Conservation (phyloP, 2,329 filamentous ascomycete species). For the Colletotrichum sp. region DNA sequence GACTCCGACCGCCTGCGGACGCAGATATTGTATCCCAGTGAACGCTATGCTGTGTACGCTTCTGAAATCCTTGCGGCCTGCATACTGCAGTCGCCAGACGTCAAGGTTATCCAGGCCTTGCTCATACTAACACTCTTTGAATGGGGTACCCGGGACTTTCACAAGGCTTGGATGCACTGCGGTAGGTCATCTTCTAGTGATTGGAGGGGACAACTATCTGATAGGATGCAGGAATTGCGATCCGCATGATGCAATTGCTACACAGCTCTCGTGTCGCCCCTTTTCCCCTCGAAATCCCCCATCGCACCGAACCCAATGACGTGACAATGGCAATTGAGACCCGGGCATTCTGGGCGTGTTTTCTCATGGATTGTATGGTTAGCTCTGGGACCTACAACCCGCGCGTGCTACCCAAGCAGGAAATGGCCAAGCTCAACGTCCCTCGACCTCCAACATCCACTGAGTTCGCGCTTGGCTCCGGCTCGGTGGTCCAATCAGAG, state of each 20-base stretch:
- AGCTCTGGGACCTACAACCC: conserved; percentile 45
- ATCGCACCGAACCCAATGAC: conserved; percentile 22
- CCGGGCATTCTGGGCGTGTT: conserved; percentile 50
- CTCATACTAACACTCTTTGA: conserved; percentile 44
- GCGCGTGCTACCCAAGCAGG: conserved; percentile 37
- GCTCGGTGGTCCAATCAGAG: neutral
- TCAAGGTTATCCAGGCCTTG: conserved; percentile 42
- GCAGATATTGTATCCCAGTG: conserved; percentile 31
- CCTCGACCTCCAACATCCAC: conserved; percentile 21
- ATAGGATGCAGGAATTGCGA: conserved; percentile 34
- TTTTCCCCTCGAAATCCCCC: conserved; percentile 28
- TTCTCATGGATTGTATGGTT: conserved; percentile 49
- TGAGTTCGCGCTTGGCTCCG: conserved; percentile 1
- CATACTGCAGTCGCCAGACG: conserved; percentile 32
- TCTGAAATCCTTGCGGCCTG: conserved; percentile 28
- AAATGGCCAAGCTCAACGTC: conserved; percentile 38
- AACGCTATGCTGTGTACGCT: conserved; percentile 36
- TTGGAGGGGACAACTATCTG: neutral
- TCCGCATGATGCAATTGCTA: conserved; percentile 42
- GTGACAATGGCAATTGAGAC: conserved; percentile 36
- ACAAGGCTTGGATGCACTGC: conserved; percentile 48
- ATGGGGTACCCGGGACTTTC: conserved; percentile 46
- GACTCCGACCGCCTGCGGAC: conserved; percentile 33
- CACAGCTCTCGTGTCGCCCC: conserved; percentile 32
- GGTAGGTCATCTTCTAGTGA: conserved; percentile 21